Evolutionary conservation across 164 flowering plant species (phyloP).

Genomic region (Sedum album): DNA sequence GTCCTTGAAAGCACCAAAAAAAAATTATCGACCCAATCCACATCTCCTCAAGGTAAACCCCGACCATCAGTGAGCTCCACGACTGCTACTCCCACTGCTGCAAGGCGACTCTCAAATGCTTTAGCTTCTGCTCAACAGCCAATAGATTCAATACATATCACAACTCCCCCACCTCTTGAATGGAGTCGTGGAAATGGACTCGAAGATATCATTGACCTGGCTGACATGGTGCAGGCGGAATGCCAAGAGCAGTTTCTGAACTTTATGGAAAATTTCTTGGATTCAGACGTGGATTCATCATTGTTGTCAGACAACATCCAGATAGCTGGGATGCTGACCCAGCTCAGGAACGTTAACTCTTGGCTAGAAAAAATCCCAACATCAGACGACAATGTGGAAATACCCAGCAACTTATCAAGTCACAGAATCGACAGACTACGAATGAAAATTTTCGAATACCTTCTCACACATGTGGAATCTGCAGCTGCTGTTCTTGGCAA

Average conservation of each 20-base stretch:
- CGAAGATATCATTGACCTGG: conserved; percentile 62
- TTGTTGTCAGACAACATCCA: conserved; percentile 65
- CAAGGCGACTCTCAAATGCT: conserved; percentile 35
- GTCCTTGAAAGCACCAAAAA: conserved; percentile 55
- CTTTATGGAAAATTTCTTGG: conserved; percentile 78
- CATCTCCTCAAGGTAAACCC: conserved; percentile 45
- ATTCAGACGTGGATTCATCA: conserved; percentile 51
- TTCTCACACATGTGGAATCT: conserved; percentile 87
- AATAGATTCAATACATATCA: no score
- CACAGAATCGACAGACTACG: conserved; percentile 74
- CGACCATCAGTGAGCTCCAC: conserved; percentile 46
- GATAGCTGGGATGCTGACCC: conserved; percentile 82
- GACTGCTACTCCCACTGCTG: conserved; percentile 27
- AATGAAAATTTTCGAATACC: conserved; percentile 92
- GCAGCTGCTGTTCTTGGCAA: conserved; percentile 73
- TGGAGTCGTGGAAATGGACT: conserved; percentile 75
- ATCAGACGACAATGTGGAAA: conserved; percentile 32
- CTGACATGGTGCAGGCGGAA: conserved; percentile 44
- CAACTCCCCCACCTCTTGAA: conserved; percentile 46
- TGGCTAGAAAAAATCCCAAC: conserved; percentile 75
- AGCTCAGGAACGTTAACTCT: conserved; percentile 88
- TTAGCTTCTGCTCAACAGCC: conserved; percentile 25
- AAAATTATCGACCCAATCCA: conserved; percentile 16
- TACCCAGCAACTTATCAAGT: conserved; percentile 23
- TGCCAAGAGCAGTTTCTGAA: conserved; percentile 88